Evolutionary conservation across 2,329 filamentous ascomycete genomes (phyloP), one percentile per base, ranked within the genome.

Genomic region (Colletotrichum sp.): DNA sequence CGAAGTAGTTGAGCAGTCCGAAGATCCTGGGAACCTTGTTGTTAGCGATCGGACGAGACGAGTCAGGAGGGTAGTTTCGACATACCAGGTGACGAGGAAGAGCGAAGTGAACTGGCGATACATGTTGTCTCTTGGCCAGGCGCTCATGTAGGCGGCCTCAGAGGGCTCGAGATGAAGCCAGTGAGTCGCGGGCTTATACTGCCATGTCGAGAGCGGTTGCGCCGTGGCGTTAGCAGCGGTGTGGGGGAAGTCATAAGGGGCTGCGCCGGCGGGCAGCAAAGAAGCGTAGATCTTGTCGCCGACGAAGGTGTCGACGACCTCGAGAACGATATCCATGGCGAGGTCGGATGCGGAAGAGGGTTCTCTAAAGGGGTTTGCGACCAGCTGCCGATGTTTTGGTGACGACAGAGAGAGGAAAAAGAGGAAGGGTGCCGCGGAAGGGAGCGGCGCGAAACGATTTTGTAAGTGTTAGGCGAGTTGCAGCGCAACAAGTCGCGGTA

Each of bases 281-380:
- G 87, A 88, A 66, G 96, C 93, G 83, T 98, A 98, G 74, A 94
- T 80, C 79, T 93, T 91, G 86, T 99, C 96, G 85, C 94, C 94
- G 78, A 96, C 81, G 82, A 94, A 95, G 80, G 93, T 95, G 86
- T 99, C 96, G 85, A 92, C 90, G 76, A 96, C 81, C 86, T 98
- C 96, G 79, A 98, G 93, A 61, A 97, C 92, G 86, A 98, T 92
- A 89, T 99, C 96, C 96, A 99, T 98, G 85, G 83, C 88, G 87
- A 78, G 74, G 71, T 30, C 69, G 12, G 43, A 24, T 16, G 21
- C 43, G 16, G 18, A 69, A 36, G 16, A 21, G 64, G 10, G 21
- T 39, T 43, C 59, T 34, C 21, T 63, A 2, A 10, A 28, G 26
- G 57, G 30, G 59, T 36, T 63, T 66, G 39, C 63, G 63, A 34